A percentile compares a stretch with the other conserved stretches of the same genome.
These are phyloP conservation scores for Backusella macrospora DNA, from an alignment of 192 early-diverging fungal genomes.

Conservation along the genomic window DNA sequence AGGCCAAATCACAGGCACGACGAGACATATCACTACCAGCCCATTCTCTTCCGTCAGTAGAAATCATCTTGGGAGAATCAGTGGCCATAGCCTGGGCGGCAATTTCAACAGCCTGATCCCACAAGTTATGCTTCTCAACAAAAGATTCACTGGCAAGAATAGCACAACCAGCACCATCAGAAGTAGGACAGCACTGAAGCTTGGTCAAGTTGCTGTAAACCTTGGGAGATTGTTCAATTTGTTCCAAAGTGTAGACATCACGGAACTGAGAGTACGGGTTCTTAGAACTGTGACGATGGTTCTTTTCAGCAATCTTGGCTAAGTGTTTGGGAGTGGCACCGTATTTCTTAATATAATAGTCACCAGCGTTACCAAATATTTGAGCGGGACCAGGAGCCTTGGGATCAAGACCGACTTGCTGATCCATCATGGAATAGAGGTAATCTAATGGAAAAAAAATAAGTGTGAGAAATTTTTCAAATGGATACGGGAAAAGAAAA, in stretches of 20 bases:
- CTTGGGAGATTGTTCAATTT: conserved; percentile 60
- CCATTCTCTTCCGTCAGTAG: conserved; percentile 55
- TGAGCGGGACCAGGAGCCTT: conserved; percentile 65
- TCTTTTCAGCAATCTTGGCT: conserved; percentile 74
- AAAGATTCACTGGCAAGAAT: conserved; percentile 69
- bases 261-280: conserved; percentile 78
- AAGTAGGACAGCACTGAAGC: conserved; percentile 76
- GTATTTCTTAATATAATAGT: conserved; percentile 68
- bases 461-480: conserved; percentile 37
- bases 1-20: conserved; percentile 55
- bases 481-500: background rate
- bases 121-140: conserved; percentile 59
- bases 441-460: background rate
- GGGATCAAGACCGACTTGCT: conserved; percentile 55
- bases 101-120: conserved; percentile 69
- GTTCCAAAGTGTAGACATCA: conserved; percentile 60
- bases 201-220: conserved; percentile 71
- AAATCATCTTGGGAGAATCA: conserved; percentile 63
- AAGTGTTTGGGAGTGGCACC: conserved; percentile 59
- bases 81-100: conserved; percentile 72
- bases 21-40: conserved; percentile 73
- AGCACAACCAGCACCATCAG: conserved; percentile 68
- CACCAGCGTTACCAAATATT: conserved; percentile 73
- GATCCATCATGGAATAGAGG: conserved; percentile 42
- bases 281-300: conserved; percentile 65